These are phyloP conservation scores for Trifolium repens DNA, from an alignment of 306 rosid genomes.

Conservation along the genomic window DNA sequence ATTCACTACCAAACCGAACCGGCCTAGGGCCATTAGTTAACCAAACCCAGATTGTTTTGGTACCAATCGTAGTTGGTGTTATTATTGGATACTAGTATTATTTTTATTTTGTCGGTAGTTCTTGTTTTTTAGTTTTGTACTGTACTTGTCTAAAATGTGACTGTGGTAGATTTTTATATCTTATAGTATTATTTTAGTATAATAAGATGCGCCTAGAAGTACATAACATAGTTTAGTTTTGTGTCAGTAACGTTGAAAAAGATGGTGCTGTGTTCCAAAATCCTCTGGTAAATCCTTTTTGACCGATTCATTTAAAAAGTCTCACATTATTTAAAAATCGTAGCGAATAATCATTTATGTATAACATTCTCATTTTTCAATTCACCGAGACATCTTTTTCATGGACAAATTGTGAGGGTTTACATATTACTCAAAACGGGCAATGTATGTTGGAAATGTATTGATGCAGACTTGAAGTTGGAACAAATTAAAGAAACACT, in stretches of 20 bases:
- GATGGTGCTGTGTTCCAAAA: not conserved
- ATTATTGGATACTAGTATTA: not conserved
- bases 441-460: too few relatives aligned
- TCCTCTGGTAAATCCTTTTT: not conserved
- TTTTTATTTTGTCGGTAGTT: slow-evolving; percentile 40
- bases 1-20: slow-evolving; percentile 44
- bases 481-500: too few relatives aligned
- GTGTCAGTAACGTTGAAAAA: not conserved
- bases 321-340: too few relatives aligned
- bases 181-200: not conserved
- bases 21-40: slow-evolving; percentile 30
- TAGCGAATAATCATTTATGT: too few relatives aligned
- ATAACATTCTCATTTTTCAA: too few relatives aligned
- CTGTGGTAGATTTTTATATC: slow-evolving; percentile 37
- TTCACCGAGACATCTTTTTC: too few relatives aligned
- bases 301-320: too few relatives aligned
- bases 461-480: too few relatives aligned
- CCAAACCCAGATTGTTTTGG: slow-evolving; percentile 30
- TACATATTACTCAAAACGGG: too few relatives aligned
- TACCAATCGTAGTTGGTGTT: slow-evolving; percentile 37
- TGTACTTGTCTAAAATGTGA: slow-evolving; percentile 18
- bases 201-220: not conserved
- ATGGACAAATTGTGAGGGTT: too few relatives aligned
- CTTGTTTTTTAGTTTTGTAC: slow-evolving; percentile 31
- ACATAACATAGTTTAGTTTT: not conserved